Base-by-base conservation (phyloP, 345 rosid species). In the Reutealis trisperma region DNA sequence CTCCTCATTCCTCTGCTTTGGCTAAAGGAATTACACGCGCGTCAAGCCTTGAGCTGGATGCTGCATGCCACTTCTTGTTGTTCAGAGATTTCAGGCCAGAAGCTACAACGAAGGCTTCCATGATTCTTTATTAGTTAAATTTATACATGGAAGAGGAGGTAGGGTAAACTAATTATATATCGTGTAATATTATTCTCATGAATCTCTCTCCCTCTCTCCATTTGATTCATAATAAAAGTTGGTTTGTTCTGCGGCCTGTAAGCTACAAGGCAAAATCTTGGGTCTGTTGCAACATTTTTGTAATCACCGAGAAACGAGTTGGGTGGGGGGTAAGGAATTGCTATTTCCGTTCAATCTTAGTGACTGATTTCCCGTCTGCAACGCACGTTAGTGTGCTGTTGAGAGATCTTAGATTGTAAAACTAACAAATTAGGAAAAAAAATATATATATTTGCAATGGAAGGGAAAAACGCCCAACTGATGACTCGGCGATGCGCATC, bases 81-180 rank as follows among this genome's bases (percentile, higher is more conserved):
- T 37, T 30, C 14, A 30, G 52, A 61, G 57, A 51, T 45, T 65
- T 57, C 22, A 18, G 60, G 67, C n/a, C 49, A 67, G 64, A 67
- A 71, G 69, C 59, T 27, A 65, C 25, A 30, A 52, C 52, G 55
- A 52, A 19, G 34, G 63, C 42, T 78, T 12, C 54, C 63, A 49
- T 60, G 47, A 79, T 79, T 75, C 75, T 75, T 72, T 67, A 54
- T 42, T 75, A 24, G 72, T 73, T 75, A 68, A 59, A 42, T 83
- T 71, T 45, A 57, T 32, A 65, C 55, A 49, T 57, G 71, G 65
- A 62, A 70, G 65, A 32, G 51, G 64, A 25, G 57, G 32, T 54
- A 24, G 41, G 24, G 58, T 41, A 27, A 44, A 47, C 24, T 32
- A 25, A 32, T 13, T 63, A 21, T 67, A 45, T 22, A 25, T 15